phyloP scores from a whole-genome alignment of 352 stramenopile genomes.

The Thraustochytrium striatum region DNA sequence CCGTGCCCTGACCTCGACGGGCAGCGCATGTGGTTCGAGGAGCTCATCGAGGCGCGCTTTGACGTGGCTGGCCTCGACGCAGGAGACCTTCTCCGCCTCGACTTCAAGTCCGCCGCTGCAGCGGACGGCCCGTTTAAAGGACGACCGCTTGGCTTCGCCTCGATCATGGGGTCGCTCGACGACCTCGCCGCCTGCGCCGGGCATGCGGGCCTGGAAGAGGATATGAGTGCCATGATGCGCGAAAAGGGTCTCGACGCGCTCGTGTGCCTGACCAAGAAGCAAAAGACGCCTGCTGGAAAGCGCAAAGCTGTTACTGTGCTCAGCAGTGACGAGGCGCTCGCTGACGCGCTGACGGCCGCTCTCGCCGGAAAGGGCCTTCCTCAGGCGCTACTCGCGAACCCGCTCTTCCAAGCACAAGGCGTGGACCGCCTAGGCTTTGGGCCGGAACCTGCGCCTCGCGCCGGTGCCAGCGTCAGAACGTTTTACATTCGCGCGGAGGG shows the following conservation, averaged over 20 bases:
- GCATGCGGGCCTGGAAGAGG: neutral
- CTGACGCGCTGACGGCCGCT: neutral
- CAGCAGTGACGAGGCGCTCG: neutral
- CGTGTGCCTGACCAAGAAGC: neutral
- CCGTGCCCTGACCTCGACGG: slow-evolving; percentile 8
- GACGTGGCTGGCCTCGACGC: neutral
- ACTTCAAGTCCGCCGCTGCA: slow-evolving; percentile 20
- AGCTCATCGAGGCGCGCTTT: slow-evolving; percentile 6
- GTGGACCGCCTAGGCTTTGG: slow-evolving; percentile 25
- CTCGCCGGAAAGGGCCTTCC: neutral
- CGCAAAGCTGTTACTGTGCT: neutral
- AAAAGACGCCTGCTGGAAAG: neutral
- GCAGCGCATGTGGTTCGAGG: neutral
- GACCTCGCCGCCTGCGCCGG: neutral
- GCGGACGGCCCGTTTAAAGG: neutral
- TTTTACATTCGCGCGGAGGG: neutral
- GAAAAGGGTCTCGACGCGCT: neutral
- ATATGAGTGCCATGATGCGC: neutral
- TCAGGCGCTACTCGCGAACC: neutral
- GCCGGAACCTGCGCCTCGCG: neutral
- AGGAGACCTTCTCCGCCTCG: slow-evolving; percentile 17
- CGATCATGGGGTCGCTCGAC: slow-evolving; percentile 8
- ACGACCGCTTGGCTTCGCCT: neutral
- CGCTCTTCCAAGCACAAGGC: slow-evolving; percentile 23
- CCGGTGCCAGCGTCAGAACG: neutral